phyloP scores from a whole-genome alignment of 768 basidiomycete genomes.

The Termitomyces sp. region DNA sequence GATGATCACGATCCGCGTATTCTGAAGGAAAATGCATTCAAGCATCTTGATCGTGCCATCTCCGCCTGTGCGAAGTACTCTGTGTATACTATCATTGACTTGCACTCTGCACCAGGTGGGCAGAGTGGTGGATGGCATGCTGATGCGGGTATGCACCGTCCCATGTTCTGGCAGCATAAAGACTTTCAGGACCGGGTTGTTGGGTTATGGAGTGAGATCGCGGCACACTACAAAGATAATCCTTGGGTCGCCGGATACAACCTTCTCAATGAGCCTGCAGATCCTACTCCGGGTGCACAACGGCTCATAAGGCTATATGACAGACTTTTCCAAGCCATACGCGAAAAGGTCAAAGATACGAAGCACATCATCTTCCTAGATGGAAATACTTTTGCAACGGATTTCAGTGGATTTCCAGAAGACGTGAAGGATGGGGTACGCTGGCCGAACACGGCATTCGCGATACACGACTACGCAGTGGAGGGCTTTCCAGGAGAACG shows the following conservation, averaged over 20 bases:
- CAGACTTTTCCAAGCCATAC: constrained; percentile 63
- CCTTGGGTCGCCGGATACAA: constrained; percentile 85
- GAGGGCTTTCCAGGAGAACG: constrained; percentile 66
- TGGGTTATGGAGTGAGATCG: constrained; percentile 73
- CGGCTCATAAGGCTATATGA: constrained; percentile 63
- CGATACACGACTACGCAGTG: constrained; percentile 70
- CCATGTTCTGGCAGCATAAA: constrained; percentile 75
- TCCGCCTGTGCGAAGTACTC: constrained; percentile 66
- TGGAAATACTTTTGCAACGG: constrained; percentile 80
- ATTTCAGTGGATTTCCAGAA: constrained; percentile 55
- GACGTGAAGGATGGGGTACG: constrained; percentile 49
- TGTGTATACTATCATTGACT: constrained; percentile 75
- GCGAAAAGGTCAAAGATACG: constrained; percentile 53
- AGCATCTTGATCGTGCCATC: constrained; percentile 76
- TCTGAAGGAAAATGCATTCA: constrained; percentile 69
- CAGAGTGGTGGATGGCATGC: constrained; percentile 76
- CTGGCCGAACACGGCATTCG: constrained; percentile 65
- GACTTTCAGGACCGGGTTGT: constrained; percentile 78
- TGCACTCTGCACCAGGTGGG: constrained; percentile 71
- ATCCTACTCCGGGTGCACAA: constrained; percentile 54
- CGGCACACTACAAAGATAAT: constrained; percentile 68
- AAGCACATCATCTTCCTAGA: constrained; percentile 78
- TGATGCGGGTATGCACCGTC: constrained; percentile 66
- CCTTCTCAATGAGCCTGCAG: constrained; percentile 77
- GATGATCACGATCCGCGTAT: constrained; percentile 76